A percentile compares a stretch with the other conserved stretches of the same genome.
These are phyloP conservation scores for Pilatotrama ljubarskyi DNA, from an alignment of 768 basidiomycete genomes.

Conservation along the genomic window DNA sequence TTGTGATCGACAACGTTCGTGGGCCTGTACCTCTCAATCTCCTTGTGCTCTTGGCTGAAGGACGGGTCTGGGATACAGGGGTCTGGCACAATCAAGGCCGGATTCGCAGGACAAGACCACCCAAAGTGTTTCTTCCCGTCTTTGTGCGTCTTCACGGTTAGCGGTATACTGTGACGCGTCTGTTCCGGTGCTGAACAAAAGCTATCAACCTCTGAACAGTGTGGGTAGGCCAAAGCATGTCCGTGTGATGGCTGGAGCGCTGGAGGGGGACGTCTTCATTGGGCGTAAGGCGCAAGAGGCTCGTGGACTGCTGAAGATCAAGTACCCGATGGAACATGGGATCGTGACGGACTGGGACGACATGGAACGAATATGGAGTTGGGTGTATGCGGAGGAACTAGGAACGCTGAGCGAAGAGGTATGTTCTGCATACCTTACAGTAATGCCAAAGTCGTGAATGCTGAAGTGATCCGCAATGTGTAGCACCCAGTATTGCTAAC, in stretches of 20 bases:
- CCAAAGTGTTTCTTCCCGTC: conserved; percentile 99
- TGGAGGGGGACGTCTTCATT: conserved; percentile 96
- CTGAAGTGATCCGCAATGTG: conserved; percentile 12
- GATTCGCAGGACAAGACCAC: conserved; percentile 98
- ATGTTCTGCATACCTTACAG: conserved; percentile 24
- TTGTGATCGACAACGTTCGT: conserved; percentile 97
- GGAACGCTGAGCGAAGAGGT: conserved; percentile 98
- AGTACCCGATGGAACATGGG: conserved; percentile 99
- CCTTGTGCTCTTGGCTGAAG: conserved; percentile 16
- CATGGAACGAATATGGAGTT: conserved; percentile 99
- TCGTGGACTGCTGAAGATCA: conserved; percentile 93
- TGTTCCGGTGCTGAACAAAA: conserved; percentile 10
- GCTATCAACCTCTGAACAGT: conserved; percentile 39
- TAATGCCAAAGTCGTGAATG: no score
- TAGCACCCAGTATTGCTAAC: conserved; percentile 98
- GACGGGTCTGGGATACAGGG: conserved; percentile 53
- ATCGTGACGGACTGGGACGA: conserved; percentile 99
- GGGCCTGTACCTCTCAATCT: conserved; percentile 23
- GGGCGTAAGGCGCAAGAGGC: conserved; percentile 95
- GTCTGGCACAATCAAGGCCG: conserved; percentile 97
- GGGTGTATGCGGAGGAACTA: conserved; percentile 95
- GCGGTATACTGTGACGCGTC: conserved; percentile 22
- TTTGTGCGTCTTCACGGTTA: conserved; percentile 71
- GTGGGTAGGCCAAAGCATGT: conserved; percentile 97
- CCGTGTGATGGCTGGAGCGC: conserved; percentile 95